Evolutionary conservation across 225 moss, liverwort and hornwort genomes (phyloP).

Genomic region (Polytrichum commune): DNA sequence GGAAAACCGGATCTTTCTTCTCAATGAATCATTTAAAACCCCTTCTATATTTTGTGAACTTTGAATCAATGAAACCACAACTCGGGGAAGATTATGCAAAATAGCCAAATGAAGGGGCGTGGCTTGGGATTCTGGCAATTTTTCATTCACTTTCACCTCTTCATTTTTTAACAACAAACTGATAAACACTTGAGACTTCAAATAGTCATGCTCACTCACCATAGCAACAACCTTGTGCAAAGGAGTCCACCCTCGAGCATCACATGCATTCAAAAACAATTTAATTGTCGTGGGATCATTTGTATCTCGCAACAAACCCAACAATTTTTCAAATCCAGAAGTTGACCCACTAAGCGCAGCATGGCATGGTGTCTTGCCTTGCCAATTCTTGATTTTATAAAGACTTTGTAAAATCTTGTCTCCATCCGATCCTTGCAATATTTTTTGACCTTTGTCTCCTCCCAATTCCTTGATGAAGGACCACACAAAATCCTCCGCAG

Average conservation of each 20-base stretch:
- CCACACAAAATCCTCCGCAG: too few species aligned
- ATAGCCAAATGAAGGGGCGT: conserved; percentile 3
- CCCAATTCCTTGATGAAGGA: too few species aligned
- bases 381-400: too few species aligned
- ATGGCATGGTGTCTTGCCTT: too few species aligned
- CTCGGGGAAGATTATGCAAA: not conserved
- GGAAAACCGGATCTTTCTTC: not conserved
- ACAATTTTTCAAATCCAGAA: too few species aligned
- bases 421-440: too few species aligned
- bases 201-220: not conserved
- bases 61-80: not conserved
- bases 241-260: not conserved
- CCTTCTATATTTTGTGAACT: not conserved
- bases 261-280: not conserved
- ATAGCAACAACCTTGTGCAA: not conserved
- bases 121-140: not conserved
- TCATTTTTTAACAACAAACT: not conserved
- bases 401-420: too few species aligned
- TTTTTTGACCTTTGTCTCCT: too few species aligned
- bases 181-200: not conserved
- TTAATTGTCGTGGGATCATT: too few species aligned
- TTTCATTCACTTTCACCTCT: not conserved
- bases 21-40: not conserved
- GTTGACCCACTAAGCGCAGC: too few species aligned
- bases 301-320: too few species aligned